phyloP scores from a whole-genome alignment of 2,329 filamentous ascomycete species.

The Colletotrichum limetticola region DNA sequence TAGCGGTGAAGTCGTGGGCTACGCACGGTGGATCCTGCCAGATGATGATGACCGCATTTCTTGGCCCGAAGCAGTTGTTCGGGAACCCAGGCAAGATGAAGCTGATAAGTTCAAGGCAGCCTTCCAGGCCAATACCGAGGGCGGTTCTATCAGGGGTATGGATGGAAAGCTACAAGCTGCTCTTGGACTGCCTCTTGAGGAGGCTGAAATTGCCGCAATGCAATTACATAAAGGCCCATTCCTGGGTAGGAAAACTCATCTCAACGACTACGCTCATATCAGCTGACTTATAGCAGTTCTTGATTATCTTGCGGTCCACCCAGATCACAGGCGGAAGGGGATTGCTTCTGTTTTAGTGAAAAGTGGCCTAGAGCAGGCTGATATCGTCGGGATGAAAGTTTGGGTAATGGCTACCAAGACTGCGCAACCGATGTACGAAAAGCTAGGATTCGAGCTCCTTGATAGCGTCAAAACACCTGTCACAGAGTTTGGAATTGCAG shows the following conservation, averaged over 20 bases:
- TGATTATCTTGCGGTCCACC: not conserved
- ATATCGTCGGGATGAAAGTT: constrained; percentile 1
- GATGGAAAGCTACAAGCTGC: not conserved
- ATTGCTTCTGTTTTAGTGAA: not conserved
- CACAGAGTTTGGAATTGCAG: not conserved
- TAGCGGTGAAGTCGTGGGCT: constrained; percentile 1
- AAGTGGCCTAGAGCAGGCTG: not conserved
- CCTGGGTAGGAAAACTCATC: not conserved
- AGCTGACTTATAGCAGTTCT: not conserved
- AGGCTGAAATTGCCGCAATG: not conserved
- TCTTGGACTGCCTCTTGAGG: not conserved
- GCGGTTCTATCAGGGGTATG: not conserved
- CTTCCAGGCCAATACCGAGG: not conserved
- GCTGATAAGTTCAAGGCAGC: not conserved
- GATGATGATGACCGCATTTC: not conserved
- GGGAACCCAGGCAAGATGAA: not conserved
- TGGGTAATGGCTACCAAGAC: not conserved
- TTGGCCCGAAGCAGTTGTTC: not conserved
- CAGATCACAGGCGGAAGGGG: not conserved
- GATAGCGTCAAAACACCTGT: not conserved
- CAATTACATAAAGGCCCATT: not conserved
- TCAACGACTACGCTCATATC: not conserved
- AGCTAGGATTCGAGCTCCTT: constrained; percentile 8
- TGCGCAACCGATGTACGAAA: constrained; percentile 11
- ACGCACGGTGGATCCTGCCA: constrained; percentile 12